Evolutionary conservation across 352 stramenopile genomes (phyloP), one percentile per base, ranked within the genome.

Genomic region (Phytophthora gonapodyides): DNA sequence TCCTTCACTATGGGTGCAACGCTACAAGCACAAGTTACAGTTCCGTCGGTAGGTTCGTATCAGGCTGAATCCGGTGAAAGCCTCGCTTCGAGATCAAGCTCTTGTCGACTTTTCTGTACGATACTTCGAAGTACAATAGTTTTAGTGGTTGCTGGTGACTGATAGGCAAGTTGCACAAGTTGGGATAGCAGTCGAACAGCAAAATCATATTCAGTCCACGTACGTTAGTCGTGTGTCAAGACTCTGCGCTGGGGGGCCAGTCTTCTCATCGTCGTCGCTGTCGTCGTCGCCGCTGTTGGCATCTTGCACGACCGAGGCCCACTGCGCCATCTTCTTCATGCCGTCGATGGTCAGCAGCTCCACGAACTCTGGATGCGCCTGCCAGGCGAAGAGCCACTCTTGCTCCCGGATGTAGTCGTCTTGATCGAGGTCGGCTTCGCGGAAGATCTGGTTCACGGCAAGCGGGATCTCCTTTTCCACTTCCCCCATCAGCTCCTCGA

Each of bases 281-380:
- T 64, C 44, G 19, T 61, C 57, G 13, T 75, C 62, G 21, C 61
- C 64, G 7, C 48, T 68, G 13, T 56, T 61, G 24, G n/a, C 16
- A 2, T 73, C 64, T 50, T 73, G 69, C 4, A 90, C 81, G 17
- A 90, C 78, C 0, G 81, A 87, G 10, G 82, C 82, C 82, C 82
- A 90, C 50, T 91, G 81, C 21, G 81, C 79, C 48, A 94, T 82
- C 54, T 94, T 94, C 53, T 89, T 89, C 82, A 94, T 89, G 13
- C 82, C 85, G 45, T 94, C 85, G 47, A 94, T 89, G 1, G 85
- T 92, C 74, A 94, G 73, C 41, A 94, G 67, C 60, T 94, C 85
- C 6, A 94, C 82, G 30, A 94, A 88, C 56, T 94, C 85, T 2
- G 85, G 85, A 44, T 92, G 85, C 2, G 78, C 59, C 47, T 90